Base-by-base conservation (phyloP, 2,329 filamentous ascomycete genomes). In the Colletotrichum viniferum region DNA sequence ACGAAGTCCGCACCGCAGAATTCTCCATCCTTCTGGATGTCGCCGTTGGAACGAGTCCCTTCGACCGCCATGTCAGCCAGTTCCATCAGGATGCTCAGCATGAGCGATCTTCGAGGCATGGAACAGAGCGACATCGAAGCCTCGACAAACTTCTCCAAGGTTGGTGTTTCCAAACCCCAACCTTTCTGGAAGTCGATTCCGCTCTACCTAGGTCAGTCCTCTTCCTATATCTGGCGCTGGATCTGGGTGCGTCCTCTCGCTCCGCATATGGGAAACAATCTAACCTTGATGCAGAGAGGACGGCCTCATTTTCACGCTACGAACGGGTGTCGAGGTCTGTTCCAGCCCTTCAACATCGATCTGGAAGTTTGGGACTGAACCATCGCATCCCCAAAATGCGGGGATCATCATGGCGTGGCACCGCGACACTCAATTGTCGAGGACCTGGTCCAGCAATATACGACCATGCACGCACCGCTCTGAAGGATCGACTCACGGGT, bases 161-260 rank as follows among this genome's bases (percentile, higher is more conserved):
- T 36, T 36, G 34, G 13, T 36, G 34, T 14, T 36, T 36, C 8
- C 14, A 36, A 36, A 16, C 34, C 34, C 87, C 97, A 69, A 91
- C 92, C 13, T 91, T 94, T 78, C 85, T 97, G 60, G 95, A 97
- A 83, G 89, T 96, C 26, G 94, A 96, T 77, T 91, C 89, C 10
- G 92, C 94, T 18, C 83, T 97, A 74, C 95, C 95, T 14, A 94
- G 82, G 87, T 97, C 81, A 95, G 92, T 81, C 92, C 91, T 24
- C 84, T 96, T 70, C 93, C 94, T 5, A 82, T 80, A 28, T 87
- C 87, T 36, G 91, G 91, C 65, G 92, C 92, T 72, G 88, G 94
- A 69, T 85, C 89, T 79, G 87, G 91, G 93, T 92, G 86, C 87
- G 90, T 85, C 61, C 12, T 14, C 69, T 78, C 32, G 48, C 14